Conservation (phyloP, 2,329 filamentous ascomycete genomes). For the Aspergillus sp. region DNA sequence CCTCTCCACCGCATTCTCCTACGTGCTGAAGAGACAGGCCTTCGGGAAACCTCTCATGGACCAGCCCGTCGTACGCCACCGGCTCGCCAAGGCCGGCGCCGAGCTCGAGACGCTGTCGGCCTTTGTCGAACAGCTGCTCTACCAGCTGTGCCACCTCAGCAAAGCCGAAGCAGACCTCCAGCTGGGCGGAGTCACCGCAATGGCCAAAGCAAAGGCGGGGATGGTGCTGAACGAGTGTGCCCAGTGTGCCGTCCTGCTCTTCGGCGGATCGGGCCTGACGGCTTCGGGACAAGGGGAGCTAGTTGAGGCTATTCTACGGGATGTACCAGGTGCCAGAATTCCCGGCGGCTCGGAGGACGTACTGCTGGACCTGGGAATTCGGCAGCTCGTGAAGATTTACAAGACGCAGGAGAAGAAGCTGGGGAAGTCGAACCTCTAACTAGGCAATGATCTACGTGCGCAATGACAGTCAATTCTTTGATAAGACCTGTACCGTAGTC, state of each 20-base stretch:
- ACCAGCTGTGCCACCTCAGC: constrained; percentile 62
- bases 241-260: constrained; percentile 66
- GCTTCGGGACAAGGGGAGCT: constrained; percentile 67
- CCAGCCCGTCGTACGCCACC: constrained; percentile 70
- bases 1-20: constrained; percentile 59
- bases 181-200: constrained; percentile 69
- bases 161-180: constrained; percentile 50
- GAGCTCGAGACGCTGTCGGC: constrained; percentile 69
- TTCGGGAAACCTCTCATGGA: constrained; percentile 70
- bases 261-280: constrained; percentile 73
- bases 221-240: constrained; percentile 72
- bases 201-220: constrained; percentile 70
- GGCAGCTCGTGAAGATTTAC: constrained; percentile 71
- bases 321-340: constrained; percentile 62
- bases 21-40: constrained; percentile 65
- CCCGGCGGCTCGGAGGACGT: constrained; percentile 73
- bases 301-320: constrained; percentile 64
- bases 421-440: constrained; percentile 29
- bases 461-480: no score
- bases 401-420: constrained; percentile 34
- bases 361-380: constrained; percentile 66
- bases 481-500: no score
- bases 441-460: no score
- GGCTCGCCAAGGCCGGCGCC: constrained; percentile 69
- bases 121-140: constrained; percentile 71